phyloP scores from a whole-genome alignment of 2,329 filamentous ascomycete species.

The Tolypocladium endophyticum region DNA sequence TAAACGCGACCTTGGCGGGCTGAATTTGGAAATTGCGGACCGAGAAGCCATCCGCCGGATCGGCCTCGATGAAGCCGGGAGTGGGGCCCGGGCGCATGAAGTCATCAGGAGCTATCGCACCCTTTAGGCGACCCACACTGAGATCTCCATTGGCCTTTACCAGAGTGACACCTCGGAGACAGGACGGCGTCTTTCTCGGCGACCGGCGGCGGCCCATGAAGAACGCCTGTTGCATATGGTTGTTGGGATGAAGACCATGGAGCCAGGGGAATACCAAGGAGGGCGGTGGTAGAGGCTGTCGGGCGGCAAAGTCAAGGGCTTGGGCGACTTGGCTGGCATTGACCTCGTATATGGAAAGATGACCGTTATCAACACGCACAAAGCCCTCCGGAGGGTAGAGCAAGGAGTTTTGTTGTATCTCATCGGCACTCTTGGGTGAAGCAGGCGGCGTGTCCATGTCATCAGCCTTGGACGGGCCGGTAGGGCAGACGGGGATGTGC shows the following conservation, averaged over 20 bases:
- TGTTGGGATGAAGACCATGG: constrained; percentile 82
- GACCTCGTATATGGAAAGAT: constrained; percentile 61
- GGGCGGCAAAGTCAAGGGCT: constrained; percentile 65
- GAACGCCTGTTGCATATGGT: constrained; percentile 81
- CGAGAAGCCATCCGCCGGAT: constrained; percentile 84
- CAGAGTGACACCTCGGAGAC: constrained; percentile 70
- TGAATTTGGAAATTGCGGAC: constrained; percentile 98
- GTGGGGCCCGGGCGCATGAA: constrained; percentile 46
- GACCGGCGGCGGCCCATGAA: constrained; percentile 69
- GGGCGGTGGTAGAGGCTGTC: constrained; percentile 74
- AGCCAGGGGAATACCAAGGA: constrained; percentile 92
- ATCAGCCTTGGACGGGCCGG: constrained; percentile 52
- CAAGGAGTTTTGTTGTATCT: constrained; percentile 52
- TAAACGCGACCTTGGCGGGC: constrained; percentile 71
- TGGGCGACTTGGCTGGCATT: constrained; percentile 56
- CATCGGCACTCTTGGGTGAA: constrained; percentile 50
- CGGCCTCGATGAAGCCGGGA: constrained; percentile 66
- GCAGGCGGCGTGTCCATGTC: constrained; percentile 52
- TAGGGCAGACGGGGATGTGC: constrained; percentile 80
- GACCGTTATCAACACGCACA: constrained; percentile 35
- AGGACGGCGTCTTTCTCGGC: constrained; percentile 57
- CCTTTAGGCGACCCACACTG: constrained; percentile 65
- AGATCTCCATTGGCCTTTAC: constrained; percentile 86
- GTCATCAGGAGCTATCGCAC: constrained; percentile 74
- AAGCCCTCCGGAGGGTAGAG: constrained; percentile 64